These are phyloP conservation scores for Durio zibethinus DNA, from an alignment of 345 rosid species.

Conservation along the genomic window DNA sequence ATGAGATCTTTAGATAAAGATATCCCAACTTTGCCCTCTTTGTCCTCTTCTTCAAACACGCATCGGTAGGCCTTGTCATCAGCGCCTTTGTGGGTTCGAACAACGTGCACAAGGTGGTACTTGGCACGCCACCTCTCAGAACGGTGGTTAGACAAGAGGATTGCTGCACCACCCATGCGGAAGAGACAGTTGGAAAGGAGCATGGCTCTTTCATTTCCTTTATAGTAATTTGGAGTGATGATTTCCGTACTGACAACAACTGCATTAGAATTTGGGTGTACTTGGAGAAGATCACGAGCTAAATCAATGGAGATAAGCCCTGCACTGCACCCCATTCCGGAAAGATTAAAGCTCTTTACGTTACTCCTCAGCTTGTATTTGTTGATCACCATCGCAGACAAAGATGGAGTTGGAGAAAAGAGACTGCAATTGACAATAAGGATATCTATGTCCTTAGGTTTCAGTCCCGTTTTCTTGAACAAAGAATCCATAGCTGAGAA, in stretches of 20 bases:
- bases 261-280: slow-evolving; percentile 63
- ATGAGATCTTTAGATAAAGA: slow-evolving; percentile 66
- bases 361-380: slow-evolving; percentile 75
- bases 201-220: slow-evolving; percentile 75
- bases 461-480: slow-evolving; percentile 54
- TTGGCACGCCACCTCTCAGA: slow-evolving; percentile 59
- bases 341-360: slow-evolving; percentile 71
- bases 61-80: slow-evolving; percentile 68
- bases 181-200: slow-evolving; percentile 76
- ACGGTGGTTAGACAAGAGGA: slow-evolving; percentile 59
- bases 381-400: slow-evolving; percentile 77
- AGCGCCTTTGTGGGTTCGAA: slow-evolving; percentile 74
- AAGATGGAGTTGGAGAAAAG: slow-evolving; percentile 70
- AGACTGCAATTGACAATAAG: slow-evolving; percentile 75
- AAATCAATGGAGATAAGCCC: slow-evolving; percentile 64
- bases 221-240: slow-evolving; percentile 64
- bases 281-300: slow-evolving; percentile 70
- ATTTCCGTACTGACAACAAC: slow-evolving; percentile 71
- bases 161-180: slow-evolving; percentile 78
- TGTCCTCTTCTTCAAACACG: slow-evolving; percentile 68
- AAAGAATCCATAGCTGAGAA: slow-evolving; percentile 71
- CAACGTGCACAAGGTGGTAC: slow-evolving; percentile 64
- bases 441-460: slow-evolving; percentile 62
- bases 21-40: slow-evolving; percentile 61
- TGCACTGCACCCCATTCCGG: slow-evolving; percentile 87